These are phyloP conservation scores for Lecanoromycetidae sp. DNA, from an alignment of 2,329 filamentous ascomycete species.

Conservation along the genomic window DNA sequence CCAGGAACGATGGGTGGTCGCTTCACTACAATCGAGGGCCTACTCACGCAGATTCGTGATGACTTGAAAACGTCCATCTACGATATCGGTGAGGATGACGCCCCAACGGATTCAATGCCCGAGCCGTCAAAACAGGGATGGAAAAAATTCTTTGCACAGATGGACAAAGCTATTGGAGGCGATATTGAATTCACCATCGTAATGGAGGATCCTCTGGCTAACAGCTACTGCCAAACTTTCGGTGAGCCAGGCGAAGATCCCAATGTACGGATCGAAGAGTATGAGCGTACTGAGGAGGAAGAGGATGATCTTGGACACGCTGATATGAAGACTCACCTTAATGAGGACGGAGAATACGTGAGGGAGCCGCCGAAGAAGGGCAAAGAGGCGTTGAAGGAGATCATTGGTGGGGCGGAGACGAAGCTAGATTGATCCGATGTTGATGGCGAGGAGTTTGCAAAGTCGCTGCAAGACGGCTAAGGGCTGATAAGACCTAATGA, in stretches of 20 bases:
- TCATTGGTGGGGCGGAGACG: too few species aligned
- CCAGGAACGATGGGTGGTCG: constrained; percentile 88
- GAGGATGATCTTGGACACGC: constrained; percentile 82
- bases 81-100: constrained; percentile 45
- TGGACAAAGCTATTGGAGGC: constrained; percentile 68
- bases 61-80: constrained; percentile 85
- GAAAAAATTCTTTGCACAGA: constrained; percentile 65
- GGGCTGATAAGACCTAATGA: too few species aligned
- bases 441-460: too few species aligned
- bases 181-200: constrained; percentile 70
- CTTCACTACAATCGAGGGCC: constrained; percentile 92
- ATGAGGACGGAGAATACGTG: constrained; percentile 46
- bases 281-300: constrained; percentile 78
- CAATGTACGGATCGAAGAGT: constrained; percentile 69
- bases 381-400: too few species aligned
- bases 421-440: too few species aligned
- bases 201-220: constrained; percentile 76
- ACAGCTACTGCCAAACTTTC: constrained; percentile 86
- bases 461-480: too few species aligned
- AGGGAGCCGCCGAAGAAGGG: constrained; percentile 8
- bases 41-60: constrained; percentile 81
- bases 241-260: constrained; percentile 68
- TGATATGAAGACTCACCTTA: constrained; percentile 88
- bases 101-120: constrained; percentile 68
- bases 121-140: constrained; percentile 56